Conservation (phyloP, 495 filamentous ascomycete species). For the Geopyxis carbonaria region DNA sequence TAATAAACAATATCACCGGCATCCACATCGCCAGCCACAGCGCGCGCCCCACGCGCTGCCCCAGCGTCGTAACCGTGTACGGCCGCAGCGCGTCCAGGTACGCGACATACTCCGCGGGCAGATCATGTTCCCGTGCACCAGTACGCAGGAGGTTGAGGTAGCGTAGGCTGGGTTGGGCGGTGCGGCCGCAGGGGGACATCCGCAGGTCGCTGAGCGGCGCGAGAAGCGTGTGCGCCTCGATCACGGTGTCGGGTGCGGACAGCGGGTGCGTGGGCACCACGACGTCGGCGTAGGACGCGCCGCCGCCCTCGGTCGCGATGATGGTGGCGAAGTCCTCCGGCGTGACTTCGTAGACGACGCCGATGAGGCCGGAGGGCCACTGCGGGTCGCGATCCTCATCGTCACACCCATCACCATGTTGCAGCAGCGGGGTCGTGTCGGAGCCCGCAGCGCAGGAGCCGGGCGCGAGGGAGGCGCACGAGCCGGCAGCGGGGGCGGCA, state of each 20-base stretch:
- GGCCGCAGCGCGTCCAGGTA: constrained; percentile 49
- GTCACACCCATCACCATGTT: constrained; percentile 28
- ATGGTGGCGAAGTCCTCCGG: constrained; percentile 64
- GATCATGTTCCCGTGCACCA: constrained; percentile 58
- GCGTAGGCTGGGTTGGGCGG: constrained; percentile 65
- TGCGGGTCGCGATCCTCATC: no score
- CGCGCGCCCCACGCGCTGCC: constrained; percentile 47
- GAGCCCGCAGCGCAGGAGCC: neutral
- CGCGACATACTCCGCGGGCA: constrained; percentile 54
- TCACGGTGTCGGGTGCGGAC: neutral
- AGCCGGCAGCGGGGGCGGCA: no score
- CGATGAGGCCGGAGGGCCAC: constrained; percentile 68
- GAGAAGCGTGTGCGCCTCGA: constrained; percentile 27
- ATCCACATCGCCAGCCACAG: constrained; percentile 44
- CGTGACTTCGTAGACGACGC: constrained; percentile 90
- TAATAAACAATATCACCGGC: constrained; percentile 37
- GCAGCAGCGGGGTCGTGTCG: constrained; percentile 16
- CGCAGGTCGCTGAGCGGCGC: constrained; percentile 9
- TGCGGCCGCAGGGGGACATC: no score
- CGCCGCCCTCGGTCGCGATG: constrained; percentile 78
- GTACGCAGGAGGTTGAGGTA: constrained; percentile 59
- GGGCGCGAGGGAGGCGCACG: neutral
- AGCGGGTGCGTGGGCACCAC: constrained; percentile 47
- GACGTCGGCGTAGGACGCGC: constrained; percentile 64
- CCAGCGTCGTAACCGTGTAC: constrained; percentile 48